Conservation (phyloP, 352 stramenopile species). For the Pythium grandisporangium region DNA sequence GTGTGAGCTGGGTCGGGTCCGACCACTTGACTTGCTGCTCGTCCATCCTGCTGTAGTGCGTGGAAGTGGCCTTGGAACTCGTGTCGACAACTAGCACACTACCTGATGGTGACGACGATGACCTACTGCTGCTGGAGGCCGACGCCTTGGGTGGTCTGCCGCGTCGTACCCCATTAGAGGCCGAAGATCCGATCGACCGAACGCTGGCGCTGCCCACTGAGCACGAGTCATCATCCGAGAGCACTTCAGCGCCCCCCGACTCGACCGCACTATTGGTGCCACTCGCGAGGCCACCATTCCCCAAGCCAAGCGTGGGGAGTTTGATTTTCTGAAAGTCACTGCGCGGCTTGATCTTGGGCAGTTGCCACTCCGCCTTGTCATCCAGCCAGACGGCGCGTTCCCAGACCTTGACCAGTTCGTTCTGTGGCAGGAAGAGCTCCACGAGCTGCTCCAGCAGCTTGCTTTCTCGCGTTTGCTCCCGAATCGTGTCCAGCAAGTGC, state of each 20-base stretch:
- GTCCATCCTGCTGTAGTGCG: no score
- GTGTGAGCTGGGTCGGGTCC: no score
- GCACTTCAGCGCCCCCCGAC: constrained; percentile 48
- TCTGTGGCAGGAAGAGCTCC: constrained; percentile 74
- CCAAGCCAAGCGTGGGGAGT: constrained; percentile 31
- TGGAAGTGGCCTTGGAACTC: no score
- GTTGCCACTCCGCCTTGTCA: constrained; percentile 66
- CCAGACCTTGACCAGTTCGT: constrained; percentile 85
- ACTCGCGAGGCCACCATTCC: constrained; percentile 1
- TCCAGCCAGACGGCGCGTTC: constrained; percentile 79
- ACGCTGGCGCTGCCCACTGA: no score
- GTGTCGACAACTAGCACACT: no score
- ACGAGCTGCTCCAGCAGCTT: constrained; percentile 86
- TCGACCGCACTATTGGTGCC: constrained; percentile 13
- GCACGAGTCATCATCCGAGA: constrained; percentile 33
- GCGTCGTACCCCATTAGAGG: no score
- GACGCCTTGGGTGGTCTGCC: no score
- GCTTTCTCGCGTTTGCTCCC: constrained; percentile 83
- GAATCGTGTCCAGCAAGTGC: constrained; percentile 79
- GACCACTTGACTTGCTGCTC: no score
- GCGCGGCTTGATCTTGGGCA: constrained; percentile 66
- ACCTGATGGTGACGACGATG: no score
- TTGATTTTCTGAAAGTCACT: constrained; percentile 81
- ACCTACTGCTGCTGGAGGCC: no score
- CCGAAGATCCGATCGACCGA: constrained; percentile 5